These are phyloP conservation scores for Tuber melanosporum DNA, from an alignment of 495 filamentous ascomycete genomes.

Conservation along the genomic window DNA sequence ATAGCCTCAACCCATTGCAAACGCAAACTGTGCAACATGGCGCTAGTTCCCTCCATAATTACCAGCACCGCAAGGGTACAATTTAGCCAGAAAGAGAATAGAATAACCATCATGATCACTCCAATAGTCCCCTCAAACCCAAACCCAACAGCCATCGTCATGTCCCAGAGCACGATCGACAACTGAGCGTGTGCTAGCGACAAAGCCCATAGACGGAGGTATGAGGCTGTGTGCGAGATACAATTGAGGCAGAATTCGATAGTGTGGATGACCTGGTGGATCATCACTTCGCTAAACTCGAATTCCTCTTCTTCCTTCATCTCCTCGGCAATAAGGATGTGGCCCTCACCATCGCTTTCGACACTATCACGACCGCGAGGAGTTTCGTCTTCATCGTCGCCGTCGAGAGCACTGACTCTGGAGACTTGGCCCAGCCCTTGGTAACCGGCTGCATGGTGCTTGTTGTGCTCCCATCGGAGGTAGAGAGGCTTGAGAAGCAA, in stretches of 20 bases:
- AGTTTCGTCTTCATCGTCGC: slow-evolving; percentile 61
- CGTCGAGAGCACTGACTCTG: slow-evolving; percentile 76
- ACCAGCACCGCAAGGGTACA: slow-evolving; percentile 54
- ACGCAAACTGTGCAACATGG: slow-evolving; percentile 89
- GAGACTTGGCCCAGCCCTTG: slow-evolving; percentile 74
- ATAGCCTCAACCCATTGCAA: slow-evolving; percentile 99
- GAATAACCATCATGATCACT: slow-evolving; percentile 67
- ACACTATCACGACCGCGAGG: slow-evolving; percentile 60
- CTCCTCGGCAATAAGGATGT: slow-evolving; percentile 86
- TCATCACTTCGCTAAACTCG: slow-evolving; percentile 92
- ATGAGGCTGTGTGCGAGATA: slow-evolving; percentile 97
- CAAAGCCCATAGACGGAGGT: slow-evolving; percentile 95
- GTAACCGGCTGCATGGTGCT: slow-evolving; percentile 78
- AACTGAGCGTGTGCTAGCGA: slow-evolving; percentile 97
- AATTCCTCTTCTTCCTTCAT: slow-evolving; percentile 89
- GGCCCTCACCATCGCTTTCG: slow-evolving; percentile 75
- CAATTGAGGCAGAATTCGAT: slow-evolving; percentile 99
- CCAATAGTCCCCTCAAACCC: slow-evolving; percentile 58
- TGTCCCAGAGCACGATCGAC: slow-evolving; percentile 88
- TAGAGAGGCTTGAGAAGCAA: slow-evolving; percentile 94
- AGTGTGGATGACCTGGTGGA: slow-evolving; percentile 98
- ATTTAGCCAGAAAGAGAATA: slow-evolving; percentile 82
- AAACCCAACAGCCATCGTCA: slow-evolving; percentile 81
- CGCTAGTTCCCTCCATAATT: slow-evolving; percentile 79
- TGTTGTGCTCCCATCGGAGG: slow-evolving; percentile 86